Percentiles rank a stretch among this genome's conserved stretches.
Evolutionary conservation across 148 eudicot species (phyloP).

Genomic region (Rhododendron mucronatum): DNA sequence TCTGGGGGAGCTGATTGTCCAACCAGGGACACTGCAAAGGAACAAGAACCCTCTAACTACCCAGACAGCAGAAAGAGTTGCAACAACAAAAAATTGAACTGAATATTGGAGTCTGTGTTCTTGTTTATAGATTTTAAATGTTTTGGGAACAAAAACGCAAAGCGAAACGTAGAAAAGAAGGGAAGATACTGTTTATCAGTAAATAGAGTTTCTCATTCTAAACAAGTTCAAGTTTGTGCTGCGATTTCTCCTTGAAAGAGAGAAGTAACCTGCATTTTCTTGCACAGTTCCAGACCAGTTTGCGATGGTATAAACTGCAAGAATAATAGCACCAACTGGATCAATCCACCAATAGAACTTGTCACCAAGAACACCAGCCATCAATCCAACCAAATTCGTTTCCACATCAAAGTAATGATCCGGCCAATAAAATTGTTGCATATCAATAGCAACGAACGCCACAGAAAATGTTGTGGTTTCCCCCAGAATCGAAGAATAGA

Average conservation of each 20-base stretch:
- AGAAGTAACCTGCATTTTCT: constrained; percentile 62
- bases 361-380: too few species aligned
- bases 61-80: not conserved
- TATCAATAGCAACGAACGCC: too few species aligned
- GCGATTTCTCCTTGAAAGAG: not conserved
- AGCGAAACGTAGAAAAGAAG: not conserved
- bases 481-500: too few species aligned
- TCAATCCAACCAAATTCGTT: too few species aligned
- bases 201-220: not conserved
- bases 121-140: not conserved
- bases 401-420: too few species aligned
- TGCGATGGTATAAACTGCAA: constrained; percentile 59
- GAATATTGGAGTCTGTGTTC: not conserved
- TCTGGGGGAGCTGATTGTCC: constrained; percentile 81
- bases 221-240: not conserved
- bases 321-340: constrained; percentile 61
- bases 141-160: not conserved
- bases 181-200: not conserved
- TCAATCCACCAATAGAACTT: constrained; percentile 67
- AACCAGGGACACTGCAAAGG: constrained; percentile 48
- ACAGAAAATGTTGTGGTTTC: too few species aligned
- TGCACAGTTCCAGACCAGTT: constrained; percentile 75
- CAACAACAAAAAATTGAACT: not conserved
- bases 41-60: not conserved
- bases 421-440: too few species aligned